These are phyloP conservation scores for Mucor indicus DNA, from an alignment of 371 early-diverging fungal genomes.

Conservation along the genomic window DNA sequence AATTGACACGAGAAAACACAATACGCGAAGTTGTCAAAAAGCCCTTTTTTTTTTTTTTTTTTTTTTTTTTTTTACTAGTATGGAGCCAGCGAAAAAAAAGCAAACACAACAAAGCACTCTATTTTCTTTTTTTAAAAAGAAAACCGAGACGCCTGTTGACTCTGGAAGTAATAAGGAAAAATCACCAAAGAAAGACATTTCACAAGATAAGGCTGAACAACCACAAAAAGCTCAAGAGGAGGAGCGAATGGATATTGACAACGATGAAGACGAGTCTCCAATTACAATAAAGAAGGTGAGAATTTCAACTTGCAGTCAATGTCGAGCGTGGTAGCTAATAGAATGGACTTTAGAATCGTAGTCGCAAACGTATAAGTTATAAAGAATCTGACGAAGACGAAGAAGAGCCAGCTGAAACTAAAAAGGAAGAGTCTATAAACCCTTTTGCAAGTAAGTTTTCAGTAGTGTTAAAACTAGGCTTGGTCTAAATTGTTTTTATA, in stretches of 20 bases:
- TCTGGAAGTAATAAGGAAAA: background rate
- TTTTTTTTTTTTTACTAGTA: background rate
- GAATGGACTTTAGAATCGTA: background rate
- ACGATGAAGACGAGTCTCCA: background rate
- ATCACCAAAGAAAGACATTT: background rate
- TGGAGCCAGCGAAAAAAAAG: background rate
- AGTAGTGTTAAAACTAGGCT: background rate
- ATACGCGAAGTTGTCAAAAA: too few relatives aligned
- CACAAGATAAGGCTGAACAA: background rate
- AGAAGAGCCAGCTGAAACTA: background rate
- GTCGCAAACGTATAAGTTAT: background rate
- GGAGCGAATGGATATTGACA: background rate
- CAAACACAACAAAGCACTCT: constrained; percentile 1
- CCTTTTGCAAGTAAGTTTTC: background rate
- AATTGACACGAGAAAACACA: too few relatives aligned
- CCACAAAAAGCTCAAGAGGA: background rate
- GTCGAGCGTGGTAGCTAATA: background rate
- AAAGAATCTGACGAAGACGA: constrained; percentile 4
- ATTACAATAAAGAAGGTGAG: background rate
- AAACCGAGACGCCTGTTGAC: background rate
- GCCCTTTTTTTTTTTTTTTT: background rate
- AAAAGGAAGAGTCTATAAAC: background rate
- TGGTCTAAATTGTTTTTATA: background rate
- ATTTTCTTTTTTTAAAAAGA: constrained; percentile 6
- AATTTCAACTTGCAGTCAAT: background rate